Evolutionary conservation across 2,329 filamentous ascomycete species (phyloP).

Genomic region (Claviceps paspali): DNA sequence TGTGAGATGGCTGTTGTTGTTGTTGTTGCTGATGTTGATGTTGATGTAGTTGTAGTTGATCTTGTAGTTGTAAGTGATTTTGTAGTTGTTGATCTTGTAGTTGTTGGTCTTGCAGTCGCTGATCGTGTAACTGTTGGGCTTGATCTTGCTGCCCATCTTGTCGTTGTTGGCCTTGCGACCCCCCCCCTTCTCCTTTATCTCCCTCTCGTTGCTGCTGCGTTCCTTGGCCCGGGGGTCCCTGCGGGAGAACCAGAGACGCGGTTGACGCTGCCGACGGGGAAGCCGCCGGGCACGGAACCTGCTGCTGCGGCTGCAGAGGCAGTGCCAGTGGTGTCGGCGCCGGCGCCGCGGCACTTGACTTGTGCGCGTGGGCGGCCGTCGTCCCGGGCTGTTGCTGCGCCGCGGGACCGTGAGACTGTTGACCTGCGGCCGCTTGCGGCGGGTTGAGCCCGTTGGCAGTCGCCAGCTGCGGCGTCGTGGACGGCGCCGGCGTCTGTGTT

Average conservation of each 20-base stretch:
- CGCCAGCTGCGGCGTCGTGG: no score
- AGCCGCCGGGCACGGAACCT: background rate
- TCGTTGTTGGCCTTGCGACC: background rate
- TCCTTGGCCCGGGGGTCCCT: no score
- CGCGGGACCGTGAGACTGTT: background rate
- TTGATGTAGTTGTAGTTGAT: background rate
- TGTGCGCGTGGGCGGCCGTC: background rate
- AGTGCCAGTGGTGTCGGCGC: background rate
- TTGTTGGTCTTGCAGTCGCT: background rate
- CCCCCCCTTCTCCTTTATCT: no score
- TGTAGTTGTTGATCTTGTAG: background rate
- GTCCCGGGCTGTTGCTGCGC: background rate
- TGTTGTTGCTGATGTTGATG: background rate
- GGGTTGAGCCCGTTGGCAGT: no score
- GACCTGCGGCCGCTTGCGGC: background rate
- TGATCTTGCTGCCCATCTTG: background rate
- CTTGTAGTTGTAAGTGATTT: background rate
- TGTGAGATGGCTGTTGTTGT: conserved; percentile 3
- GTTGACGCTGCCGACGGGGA: background rate
- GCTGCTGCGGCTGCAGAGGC: background rate
- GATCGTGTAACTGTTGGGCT: background rate
- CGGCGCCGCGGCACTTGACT: background rate
- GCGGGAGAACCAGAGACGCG: background rate
- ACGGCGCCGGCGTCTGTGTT: background rate
- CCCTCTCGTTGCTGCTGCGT: no score